Percentiles rank a stretch among this genome's conserved stretches.
Conservation (phyloP, 2,329 filamentous ascomycete genomes). For the Colletotrichum higginsianum region DNA sequence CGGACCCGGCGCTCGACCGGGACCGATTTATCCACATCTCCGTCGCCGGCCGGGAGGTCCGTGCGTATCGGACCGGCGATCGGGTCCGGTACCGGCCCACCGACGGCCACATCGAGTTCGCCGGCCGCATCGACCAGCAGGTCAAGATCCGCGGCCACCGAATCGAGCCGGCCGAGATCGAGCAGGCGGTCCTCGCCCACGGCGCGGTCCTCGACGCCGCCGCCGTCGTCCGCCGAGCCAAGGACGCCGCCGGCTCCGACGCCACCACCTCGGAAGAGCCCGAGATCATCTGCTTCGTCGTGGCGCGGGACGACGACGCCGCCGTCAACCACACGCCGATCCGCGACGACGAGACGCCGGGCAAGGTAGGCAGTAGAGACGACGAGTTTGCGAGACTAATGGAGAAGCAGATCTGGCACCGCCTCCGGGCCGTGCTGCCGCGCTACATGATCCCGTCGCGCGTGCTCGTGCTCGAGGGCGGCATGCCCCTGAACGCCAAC, state of each 20-base stretch:
- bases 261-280: background rate
- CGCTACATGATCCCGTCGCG: slow-evolving; percentile 41
- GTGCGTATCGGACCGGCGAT: slow-evolving; percentile 48
- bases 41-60: slow-evolving; percentile 11
- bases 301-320: background rate
- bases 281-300: slow-evolving; percentile 1
- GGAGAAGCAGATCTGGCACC: slow-evolving; percentile 15
- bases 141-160: slow-evolving; percentile 14
- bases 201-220: slow-evolving; percentile 2
- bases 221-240: background rate
- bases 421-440: slow-evolving; percentile 38
- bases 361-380: background rate
- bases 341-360: background rate
- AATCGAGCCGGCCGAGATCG: slow-evolving; percentile 10
- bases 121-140: slow-evolving; percentile 11
- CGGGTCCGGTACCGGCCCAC: slow-evolving; percentile 8
- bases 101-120: slow-evolving; percentile 44
- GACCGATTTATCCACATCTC: slow-evolving; percentile 43
- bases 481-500: slow-evolving; percentile 42
- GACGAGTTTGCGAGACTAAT: background rate
- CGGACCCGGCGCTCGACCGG: slow-evolving; percentile 29
- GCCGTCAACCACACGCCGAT: background rate
- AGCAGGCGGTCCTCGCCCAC: slow-evolving; percentile 11
- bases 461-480: slow-evolving; percentile 28
- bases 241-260: background rate